phyloP scores from a whole-genome alignment of 148 eudicot genomes.

The Vaccinium macrocarpon region DNA sequence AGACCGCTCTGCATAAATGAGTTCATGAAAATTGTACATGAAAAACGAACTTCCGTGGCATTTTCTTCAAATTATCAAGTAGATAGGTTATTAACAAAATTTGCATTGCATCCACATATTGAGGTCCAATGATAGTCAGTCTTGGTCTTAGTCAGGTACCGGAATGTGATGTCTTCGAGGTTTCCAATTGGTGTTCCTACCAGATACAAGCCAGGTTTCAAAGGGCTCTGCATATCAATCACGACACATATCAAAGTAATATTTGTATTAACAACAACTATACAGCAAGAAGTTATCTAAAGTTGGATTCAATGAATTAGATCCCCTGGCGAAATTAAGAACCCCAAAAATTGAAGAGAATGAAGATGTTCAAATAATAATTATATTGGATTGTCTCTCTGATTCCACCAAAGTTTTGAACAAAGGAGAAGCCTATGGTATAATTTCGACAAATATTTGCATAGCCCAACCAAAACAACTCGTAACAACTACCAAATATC shows the following conservation, averaged over 20 bases:
- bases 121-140: not conserved
- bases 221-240: constrained; percentile 43
- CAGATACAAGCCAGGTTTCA: constrained; percentile 77
- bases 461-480: not conserved
- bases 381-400: not conserved
- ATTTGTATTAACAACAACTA: not conserved
- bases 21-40: not conserved
- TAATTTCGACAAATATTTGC: not conserved
- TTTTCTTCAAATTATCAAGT: not conserved
- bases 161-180: constrained; percentile 83
- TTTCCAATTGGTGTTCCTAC: constrained; percentile 90
- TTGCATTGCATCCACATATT: not conserved
- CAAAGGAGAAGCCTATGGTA: not conserved
- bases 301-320: not conserved
- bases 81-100: not conserved
- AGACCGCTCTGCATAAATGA: constrained; percentile 58
- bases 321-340: not conserved
- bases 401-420: not conserved
- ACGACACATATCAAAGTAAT: not conserved
- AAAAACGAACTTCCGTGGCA: not conserved
- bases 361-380: not conserved
- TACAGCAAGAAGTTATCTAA: not conserved
- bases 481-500: not conserved
- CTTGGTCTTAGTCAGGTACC: constrained; percentile 32
- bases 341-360: not conserved